Evolutionary conservation across 1,284 basidiomycete genomes (phyloP).

Genomic region (Fomitopsis pinicola): DNA sequence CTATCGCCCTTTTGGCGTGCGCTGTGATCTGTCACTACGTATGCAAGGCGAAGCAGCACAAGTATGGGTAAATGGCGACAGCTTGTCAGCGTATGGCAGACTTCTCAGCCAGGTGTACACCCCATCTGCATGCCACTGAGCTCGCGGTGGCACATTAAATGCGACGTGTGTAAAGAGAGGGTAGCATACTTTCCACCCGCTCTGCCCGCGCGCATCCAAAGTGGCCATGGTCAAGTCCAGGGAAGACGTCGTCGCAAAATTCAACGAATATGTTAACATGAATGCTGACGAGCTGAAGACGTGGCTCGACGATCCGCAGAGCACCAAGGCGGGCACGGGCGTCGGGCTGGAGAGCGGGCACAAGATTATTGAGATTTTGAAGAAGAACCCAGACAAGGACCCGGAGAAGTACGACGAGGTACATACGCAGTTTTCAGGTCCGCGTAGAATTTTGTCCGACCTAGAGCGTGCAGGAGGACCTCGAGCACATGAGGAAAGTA

Average conservation of each 20-base stretch:
- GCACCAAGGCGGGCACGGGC: constrained; percentile 30
- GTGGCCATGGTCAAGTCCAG: constrained; percentile 17
- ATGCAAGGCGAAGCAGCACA: neutral
- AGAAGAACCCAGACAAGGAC: constrained; percentile 31
- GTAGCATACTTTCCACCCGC: neutral
- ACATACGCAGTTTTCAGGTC: neutral
- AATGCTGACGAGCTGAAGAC: constrained; percentile 28
- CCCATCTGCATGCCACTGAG: neutral
- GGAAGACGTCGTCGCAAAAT: constrained; percentile 28
- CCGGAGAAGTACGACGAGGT: constrained; percentile 30
- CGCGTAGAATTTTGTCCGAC: no score
- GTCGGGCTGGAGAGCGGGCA: constrained; percentile 32
- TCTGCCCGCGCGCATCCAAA: neutral
- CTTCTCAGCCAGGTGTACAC: neutral
- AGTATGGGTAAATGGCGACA: neutral
- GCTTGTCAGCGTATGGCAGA: neutral
- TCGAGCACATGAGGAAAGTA: constrained; percentile 34
- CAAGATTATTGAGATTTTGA: constrained; percentile 31
- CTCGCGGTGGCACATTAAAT: neutral
- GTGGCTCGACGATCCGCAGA: constrained; percentile 31
- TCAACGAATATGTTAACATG: constrained; percentile 32
- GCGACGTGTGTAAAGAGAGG: neutral
- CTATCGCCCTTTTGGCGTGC: neutral
- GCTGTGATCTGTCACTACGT: neutral
- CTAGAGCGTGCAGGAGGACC: constrained; percentile 22